Percentiles rank a stretch among this genome's conserved stretches.
Evolutionary conservation across 1,139 yeast genomes (phyloP).

Genomic region (Pichia sp.): DNA sequence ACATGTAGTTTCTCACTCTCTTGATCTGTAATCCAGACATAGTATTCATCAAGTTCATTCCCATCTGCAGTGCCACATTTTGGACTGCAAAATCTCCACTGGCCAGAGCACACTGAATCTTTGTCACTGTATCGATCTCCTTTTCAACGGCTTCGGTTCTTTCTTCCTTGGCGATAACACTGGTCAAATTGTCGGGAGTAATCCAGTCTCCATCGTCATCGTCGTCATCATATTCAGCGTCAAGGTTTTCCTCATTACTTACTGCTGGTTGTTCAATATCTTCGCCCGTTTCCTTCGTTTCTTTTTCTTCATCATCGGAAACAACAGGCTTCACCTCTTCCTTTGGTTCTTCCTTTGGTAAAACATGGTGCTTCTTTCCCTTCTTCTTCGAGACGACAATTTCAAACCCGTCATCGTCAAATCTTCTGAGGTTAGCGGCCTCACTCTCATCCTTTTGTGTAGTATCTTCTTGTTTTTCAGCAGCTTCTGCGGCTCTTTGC

Average conservation of each 20-base stretch:
- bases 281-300: not conserved
- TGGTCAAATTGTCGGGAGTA: constrained; percentile 75
- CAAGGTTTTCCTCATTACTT: constrained; percentile 22
- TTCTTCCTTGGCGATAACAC: constrained; percentile 60
- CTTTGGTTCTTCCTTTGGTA: not conserved
- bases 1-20: constrained; percentile 84
- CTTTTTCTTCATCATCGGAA: not conserved
- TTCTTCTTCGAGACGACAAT: constrained; percentile 20
- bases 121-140: constrained; percentile 23
- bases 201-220: constrained; percentile 96
- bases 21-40: constrained; percentile 80
- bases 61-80: constrained; percentile 88
- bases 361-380: constrained; percentile 2
- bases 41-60: constrained; percentile 77
- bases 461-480: constrained; percentile 5
- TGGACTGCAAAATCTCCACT: constrained; percentile 98
- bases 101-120: constrained; percentile 68
- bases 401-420: constrained; percentile 26
- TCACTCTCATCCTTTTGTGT: constrained; percentile 9
- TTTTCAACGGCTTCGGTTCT: constrained; percentile 32
- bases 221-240: constrained; percentile 47
- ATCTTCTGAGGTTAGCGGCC: constrained; percentile 16
- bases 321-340: not conserved
- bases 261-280: not conserved
- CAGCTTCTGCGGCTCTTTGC: constrained; percentile 12